A percentile compares a stretch with the other conserved stretches of the same genome.
These are phyloP conservation scores for Boletus eberwhitei DNA, from an alignment of 768 basidiomycete genomes.

Conservation along the genomic window DNA sequence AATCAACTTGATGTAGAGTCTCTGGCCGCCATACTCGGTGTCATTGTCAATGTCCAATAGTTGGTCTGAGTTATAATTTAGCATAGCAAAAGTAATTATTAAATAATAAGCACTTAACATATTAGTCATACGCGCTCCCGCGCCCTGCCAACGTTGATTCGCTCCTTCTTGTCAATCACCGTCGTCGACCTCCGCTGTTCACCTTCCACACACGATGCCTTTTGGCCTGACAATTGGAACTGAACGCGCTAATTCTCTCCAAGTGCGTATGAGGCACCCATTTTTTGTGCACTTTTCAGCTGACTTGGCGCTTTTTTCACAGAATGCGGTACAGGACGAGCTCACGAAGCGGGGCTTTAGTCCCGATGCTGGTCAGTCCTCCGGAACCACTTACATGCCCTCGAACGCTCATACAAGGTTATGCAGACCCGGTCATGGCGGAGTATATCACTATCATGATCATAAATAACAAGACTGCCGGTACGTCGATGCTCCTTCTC, in stretches of 20 bases:
- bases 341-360: slow-evolving; percentile 72
- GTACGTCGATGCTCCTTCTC: slow-evolving; percentile 37
- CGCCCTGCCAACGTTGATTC: slow-evolving; percentile 19
- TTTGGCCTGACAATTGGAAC: slow-evolving; percentile 79
- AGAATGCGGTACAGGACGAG: slow-evolving; percentile 82
- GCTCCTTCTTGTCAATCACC: slow-evolving; percentile 26
- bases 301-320: slow-evolving; percentile 12
- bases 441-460: slow-evolving; percentile 96
- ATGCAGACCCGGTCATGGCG: slow-evolving; percentile 81
- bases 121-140: slow-evolving; percentile 26
- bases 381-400: background rate
- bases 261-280: slow-evolving; percentile 41
- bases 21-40: background rate
- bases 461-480: slow-evolving; percentile 83
- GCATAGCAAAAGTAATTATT: background rate
- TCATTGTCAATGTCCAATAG: no score
- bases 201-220: slow-evolving; percentile 42
- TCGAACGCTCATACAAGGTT: slow-evolving; percentile 9
- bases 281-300: slow-evolving; percentile 12
- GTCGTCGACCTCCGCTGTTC: slow-evolving; percentile 23
- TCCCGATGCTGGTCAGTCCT: slow-evolving; percentile 62
- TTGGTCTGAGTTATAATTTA: background rate
- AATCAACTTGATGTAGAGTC: background rate
- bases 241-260: slow-evolving; percentile 67
- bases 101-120: slow-evolving; percentile 13